Percentiles rank a stretch among this genome's conserved stretches.
phyloP scores from a whole-genome alignment of 129 eudicot species.

The Flaveria robusta region DNA sequence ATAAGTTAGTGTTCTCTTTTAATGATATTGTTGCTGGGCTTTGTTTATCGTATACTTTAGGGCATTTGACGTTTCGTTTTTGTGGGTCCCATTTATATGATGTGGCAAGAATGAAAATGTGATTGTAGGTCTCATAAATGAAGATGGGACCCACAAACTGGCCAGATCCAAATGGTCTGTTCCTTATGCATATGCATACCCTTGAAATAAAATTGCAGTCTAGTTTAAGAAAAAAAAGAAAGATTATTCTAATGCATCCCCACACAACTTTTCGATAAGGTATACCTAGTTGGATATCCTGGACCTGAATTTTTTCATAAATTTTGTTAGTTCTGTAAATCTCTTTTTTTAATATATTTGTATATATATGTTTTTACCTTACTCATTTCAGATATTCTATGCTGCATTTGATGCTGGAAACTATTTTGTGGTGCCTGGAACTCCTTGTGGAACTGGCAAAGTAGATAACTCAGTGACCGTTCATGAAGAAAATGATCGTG shows the following conservation, averaged over 20 bases:
- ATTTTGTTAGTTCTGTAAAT: neutral
- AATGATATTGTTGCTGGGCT: neutral
- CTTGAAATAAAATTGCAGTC: neutral
- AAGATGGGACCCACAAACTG: conserved; percentile 17
- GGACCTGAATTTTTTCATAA: neutral
- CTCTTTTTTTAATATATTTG: neutral
- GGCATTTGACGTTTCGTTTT: conserved; percentile 17
- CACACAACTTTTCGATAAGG: neutral
- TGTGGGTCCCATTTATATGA: conserved; percentile 20
- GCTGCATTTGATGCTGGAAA: conserved; percentile 82
- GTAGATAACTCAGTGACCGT: conserved; percentile 38
- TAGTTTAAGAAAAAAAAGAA: neutral
- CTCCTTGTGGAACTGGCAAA: conserved; percentile 69
- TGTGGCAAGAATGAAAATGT: conserved; percentile 2
- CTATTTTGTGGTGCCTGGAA: conserved; percentile 80
- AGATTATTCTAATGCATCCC: neutral
- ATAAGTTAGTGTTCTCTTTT: conserved; percentile 3
- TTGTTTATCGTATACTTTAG: neutral
- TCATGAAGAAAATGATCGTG: conserved; percentile 39
- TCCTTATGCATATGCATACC: neutral
- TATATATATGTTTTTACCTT: neutral
- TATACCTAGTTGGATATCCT: neutral
- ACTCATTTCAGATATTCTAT: conserved; percentile 61
- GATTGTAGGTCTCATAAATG: conserved; percentile 13
- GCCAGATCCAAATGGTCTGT: neutral